phyloP scores from a whole-genome alignment of 1,139 yeast genomes.

The Suhomyces bokatorum region DNA sequence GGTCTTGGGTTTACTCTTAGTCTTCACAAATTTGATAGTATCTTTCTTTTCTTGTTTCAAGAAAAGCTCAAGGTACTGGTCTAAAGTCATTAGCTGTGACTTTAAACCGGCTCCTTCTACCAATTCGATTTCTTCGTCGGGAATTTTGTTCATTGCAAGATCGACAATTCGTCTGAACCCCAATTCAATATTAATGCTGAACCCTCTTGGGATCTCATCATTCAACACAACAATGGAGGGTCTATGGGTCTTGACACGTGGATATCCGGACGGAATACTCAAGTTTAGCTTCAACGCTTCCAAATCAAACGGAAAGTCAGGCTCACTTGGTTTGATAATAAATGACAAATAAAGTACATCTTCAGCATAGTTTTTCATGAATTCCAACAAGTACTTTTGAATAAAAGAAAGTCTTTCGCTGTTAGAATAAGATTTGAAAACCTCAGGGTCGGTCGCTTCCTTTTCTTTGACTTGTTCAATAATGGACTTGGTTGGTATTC shows the following conservation, averaged over 20 bases:
- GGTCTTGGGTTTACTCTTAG: conserved; percentile 10
- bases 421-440: conserved; percentile 11
- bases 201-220: conserved; percentile 73
- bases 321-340: conserved; percentile 59
- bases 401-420: conserved; percentile 16
- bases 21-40: conserved; percentile 45
- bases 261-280: conserved; percentile 57
- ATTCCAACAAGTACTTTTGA: conserved; percentile 18
- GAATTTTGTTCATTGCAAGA: conserved; percentile 28
- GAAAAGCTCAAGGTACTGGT: conserved; percentile 57
- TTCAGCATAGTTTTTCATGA: conserved; percentile 16
- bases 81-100: conserved; percentile 57
- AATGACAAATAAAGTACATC: conserved; percentile 35
- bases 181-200: conserved; percentile 60
- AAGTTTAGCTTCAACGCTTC: conserved; percentile 51
- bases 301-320: conserved; percentile 71
- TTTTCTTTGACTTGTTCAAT: conserved; percentile 14
- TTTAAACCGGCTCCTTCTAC: conserved; percentile 51
- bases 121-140: conserved; percentile 33
- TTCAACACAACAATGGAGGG: conserved; percentile 58
- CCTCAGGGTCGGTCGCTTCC: conserved; percentile 8
- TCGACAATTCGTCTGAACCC: conserved; percentile 58
- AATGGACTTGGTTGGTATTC: conserved; percentile 25
- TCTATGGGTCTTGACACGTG: conserved; percentile 31
- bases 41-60: conserved; percentile 59